Percentiles rank a stretch among this genome's conserved stretches.
Conservation (phyloP, 768 basidiomycete species). For the Suillus clintonianus region DNA sequence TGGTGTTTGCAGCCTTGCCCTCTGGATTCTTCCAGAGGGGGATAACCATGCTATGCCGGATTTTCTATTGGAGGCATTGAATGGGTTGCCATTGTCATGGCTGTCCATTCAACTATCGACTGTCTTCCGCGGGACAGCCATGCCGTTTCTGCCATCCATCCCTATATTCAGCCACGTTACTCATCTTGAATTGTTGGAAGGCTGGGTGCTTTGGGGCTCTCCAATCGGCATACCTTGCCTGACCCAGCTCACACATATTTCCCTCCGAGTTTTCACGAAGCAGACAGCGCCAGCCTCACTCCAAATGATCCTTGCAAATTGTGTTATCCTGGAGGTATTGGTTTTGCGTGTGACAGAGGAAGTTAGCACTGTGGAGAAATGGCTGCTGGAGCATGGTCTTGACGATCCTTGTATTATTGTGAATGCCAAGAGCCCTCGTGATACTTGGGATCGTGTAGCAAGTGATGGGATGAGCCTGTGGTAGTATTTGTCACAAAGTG, state of each 20-base stretch:
- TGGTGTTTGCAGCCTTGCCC: neutral
- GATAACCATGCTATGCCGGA: neutral
- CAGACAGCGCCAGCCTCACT: neutral
- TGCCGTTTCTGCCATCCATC: neutral
- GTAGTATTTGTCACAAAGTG: too few species aligned
- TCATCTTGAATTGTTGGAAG: neutral
- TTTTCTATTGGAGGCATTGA: neutral
- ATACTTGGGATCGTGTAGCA: too few species aligned
- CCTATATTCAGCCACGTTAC: neutral
- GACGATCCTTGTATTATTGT: neutral
- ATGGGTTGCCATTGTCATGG: neutral
- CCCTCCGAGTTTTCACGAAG: neutral
- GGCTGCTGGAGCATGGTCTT: neutral
- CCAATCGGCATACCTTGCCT: neutral
- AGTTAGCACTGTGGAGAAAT: neutral
- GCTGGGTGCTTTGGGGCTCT: constrained; percentile 3
- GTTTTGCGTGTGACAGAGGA: neutral
- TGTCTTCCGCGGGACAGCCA: neutral
- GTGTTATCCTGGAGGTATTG: neutral
- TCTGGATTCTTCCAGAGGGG: neutral
- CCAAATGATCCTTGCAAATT: neutral
- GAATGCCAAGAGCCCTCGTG: neutral
- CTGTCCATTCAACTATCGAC: neutral
- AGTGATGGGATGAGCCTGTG: neutral
- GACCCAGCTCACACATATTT: neutral